Conservation (phyloP, 179 eudicot genomes). For the Amaranthus tricolor region DNA sequence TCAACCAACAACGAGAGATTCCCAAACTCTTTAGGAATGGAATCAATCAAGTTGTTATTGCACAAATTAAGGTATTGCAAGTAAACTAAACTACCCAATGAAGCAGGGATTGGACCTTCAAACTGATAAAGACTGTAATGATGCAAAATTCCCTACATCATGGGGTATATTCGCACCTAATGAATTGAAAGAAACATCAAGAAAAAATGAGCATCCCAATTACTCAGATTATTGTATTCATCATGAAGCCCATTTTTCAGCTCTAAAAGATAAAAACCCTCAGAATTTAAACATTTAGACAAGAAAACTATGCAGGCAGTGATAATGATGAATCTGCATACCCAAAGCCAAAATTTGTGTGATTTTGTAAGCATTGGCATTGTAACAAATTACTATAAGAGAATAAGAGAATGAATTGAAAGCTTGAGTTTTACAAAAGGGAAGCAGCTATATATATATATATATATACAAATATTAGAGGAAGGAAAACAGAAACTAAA, state of each 20-base stretch:
- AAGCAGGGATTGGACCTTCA: constrained; percentile 61
- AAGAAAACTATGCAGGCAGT: constrained; percentile 30
- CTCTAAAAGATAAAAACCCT: constrained; percentile 63
- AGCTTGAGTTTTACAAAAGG: no score
- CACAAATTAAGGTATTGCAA: constrained; percentile 62
- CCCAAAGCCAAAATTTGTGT: constrained; percentile 24
- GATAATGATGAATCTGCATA: constrained; percentile 29
- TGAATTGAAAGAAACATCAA: constrained; percentile 58
- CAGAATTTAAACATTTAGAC: constrained; percentile 62
- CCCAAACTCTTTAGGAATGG: constrained; percentile 74
- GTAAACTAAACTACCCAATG: constrained; percentile 53
- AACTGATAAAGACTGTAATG: constrained; percentile 48
- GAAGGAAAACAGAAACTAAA: no score
- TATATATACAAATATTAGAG: no score
- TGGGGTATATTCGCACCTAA: constrained; percentile 53
- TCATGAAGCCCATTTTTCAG: constrained; percentile 57
- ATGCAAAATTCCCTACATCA: constrained; percentile 58
- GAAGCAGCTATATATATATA: no score
- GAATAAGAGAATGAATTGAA: no score
- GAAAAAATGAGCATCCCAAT: constrained; percentile 51
- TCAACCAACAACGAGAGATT: constrained; percentile 59
- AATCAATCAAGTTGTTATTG: constrained; percentile 73
- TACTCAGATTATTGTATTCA: constrained; percentile 36
- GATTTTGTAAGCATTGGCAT: constrained; percentile 34
- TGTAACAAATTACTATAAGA: constrained; percentile 11